Conservation (phyloP, 2,329 filamentous ascomycete genomes). For the Microdochium bolleyi region DNA sequence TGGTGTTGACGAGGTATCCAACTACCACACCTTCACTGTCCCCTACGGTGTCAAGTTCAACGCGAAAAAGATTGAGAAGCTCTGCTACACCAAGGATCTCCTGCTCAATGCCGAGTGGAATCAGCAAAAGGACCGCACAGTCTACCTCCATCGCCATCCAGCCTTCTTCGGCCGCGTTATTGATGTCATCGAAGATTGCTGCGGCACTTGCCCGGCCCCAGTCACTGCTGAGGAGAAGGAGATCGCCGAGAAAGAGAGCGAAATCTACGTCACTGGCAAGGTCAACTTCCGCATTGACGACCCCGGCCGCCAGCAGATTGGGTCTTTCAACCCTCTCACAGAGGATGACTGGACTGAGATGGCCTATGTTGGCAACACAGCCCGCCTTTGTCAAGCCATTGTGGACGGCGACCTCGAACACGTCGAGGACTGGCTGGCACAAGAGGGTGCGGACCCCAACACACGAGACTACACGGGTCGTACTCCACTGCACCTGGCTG, state of each 20-base stretch:
- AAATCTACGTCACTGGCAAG: slow-evolving; percentile 68
- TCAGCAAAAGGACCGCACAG: slow-evolving; percentile 62
- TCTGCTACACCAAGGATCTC: slow-evolving; percentile 74
- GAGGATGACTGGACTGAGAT: slow-evolving; percentile 85
- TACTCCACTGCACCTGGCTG: slow-evolving; percentile 71
- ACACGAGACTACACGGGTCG: slow-evolving; percentile 71
- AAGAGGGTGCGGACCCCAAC: slow-evolving; percentile 64
- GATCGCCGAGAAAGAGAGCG: slow-evolving; percentile 61
- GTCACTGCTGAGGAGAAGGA: slow-evolving; percentile 64
- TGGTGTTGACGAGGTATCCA: slow-evolving; percentile 65
- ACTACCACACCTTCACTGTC: slow-evolving; percentile 71
- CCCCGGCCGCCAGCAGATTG: slow-evolving; percentile 58
- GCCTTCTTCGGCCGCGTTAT: slow-evolving; percentile 73
- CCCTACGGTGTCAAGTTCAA: slow-evolving; percentile 56
- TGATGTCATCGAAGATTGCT: slow-evolving; percentile 75
- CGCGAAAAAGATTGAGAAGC: slow-evolving; percentile 69
- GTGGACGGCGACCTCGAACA: slow-evolving; percentile 64
- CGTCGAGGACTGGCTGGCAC: slow-evolving; percentile 61
- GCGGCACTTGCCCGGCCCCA: slow-evolving; percentile 67
- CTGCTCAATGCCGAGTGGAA: slow-evolving; percentile 87
- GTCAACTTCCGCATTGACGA: slow-evolving; percentile 73
- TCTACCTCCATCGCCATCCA: slow-evolving; percentile 75
- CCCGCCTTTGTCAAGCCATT: slow-evolving; percentile 71
- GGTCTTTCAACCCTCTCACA: slow-evolving; percentile 71
- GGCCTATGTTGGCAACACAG: slow-evolving; percentile 79